Base-by-base conservation (phyloP, 345 rosid species). In the Camelina laxa region DNA sequence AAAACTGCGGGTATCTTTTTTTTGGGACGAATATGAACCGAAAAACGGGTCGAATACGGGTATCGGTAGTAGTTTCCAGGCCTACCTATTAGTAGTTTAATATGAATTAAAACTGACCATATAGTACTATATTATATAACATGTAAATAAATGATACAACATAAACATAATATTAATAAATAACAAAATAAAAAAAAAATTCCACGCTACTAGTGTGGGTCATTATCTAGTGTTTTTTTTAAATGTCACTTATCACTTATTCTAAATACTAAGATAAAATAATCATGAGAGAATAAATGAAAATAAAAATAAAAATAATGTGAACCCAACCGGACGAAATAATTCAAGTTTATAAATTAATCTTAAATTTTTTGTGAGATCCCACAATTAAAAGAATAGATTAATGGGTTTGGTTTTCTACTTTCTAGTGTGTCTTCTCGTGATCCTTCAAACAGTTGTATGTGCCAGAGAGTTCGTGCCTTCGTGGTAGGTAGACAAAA, bases 401-500 rank as follows among this genome's bases (percentile, higher is more conserved):
- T 60, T 59, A 19, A 47, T 35, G 53, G 36, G 16, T 47, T 70
- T 12, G 7, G 48, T 39, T 59, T 70, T 47, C 36, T 33, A 33
- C 27, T 59, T 70, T 47, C 36, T 33, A 33, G 22, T 70, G 36
- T 69, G 14, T 69, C 20, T 57, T 59, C 49, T 35, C 16, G 24
- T 70, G 27, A 70, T 35, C 21, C 11, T 70, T 20, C 15, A 41
- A 4, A 59, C 22, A 15, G 24, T 24, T 27, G 30, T 48, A 10
- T 33, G 16, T 7, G 67, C 75, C 38, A 59, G 59, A 60, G 59
- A 48, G 50, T 22, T 71, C 19, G 6, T 16, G 30, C 59, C 61
- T 22, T 71, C 19, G 6, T 16, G 30, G 67, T 72, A 50, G 69
- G 62, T 51, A 51, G 76, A 50, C 7, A 60, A 61, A 72, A 50